A percentile compares a stretch with the other conserved stretches of the same genome.
Evolutionary conservation across 2,329 filamentous ascomycete species (phyloP).

Genomic region (Fusarium clavum): DNA sequence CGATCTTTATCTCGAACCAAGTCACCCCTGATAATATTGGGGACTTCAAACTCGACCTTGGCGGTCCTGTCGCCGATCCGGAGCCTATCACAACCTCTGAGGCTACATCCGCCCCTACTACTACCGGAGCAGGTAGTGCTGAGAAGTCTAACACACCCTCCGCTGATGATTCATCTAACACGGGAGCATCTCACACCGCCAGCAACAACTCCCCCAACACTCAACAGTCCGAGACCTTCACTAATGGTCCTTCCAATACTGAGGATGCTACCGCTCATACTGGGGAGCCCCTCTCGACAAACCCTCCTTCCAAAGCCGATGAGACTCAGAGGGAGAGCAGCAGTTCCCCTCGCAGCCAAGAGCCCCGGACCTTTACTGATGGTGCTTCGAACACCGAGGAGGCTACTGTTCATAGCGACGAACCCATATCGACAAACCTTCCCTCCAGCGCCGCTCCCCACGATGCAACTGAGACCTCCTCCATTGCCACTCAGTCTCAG

Average conservation of each 20-base stretch:
- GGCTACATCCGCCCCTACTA: background rate
- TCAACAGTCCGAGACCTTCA: background rate
- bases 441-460: background rate
- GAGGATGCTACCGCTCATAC: background rate
- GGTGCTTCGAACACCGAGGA: background rate
- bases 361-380: background rate
- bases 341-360: background rate
- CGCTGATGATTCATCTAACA: background rate
- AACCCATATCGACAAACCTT: background rate
- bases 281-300: background rate
- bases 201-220: background rate
- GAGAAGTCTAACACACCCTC: background rate
- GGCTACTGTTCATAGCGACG: background rate
- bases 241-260: background rate
- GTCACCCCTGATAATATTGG: conserved; percentile 20
- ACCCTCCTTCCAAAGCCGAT: background rate
- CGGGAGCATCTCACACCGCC: background rate
- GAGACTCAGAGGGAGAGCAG: background rate
- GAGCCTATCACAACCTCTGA: background rate
- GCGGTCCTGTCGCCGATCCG: background rate
- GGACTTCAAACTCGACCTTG: conserved; percentile 10
- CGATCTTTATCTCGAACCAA: conserved; percentile 23
- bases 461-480: background rate
- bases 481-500: no score
- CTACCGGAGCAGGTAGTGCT: background rate